Evolutionary conservation across 257 asterid genomes (phyloP).

Genomic region (Solanum peruvianum): DNA sequence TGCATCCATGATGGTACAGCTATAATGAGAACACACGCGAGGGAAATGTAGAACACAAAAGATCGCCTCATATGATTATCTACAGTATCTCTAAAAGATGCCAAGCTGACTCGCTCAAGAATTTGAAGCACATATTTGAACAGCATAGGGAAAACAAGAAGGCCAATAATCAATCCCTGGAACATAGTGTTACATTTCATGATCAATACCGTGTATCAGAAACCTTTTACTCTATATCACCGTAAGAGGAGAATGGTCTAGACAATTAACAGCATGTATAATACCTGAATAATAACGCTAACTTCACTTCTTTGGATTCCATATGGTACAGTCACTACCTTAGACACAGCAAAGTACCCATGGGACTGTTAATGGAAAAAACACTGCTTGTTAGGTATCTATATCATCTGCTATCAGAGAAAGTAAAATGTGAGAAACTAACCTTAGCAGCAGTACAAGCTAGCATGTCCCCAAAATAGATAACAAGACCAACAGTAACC

Average conservation of each 20-base stretch:
- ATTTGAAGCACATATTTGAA: constrained; percentile 34
- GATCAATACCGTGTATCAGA: neutral
- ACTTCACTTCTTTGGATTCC: constrained; percentile 64
- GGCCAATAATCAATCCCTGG: constrained; percentile 74
- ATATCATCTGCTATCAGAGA: neutral
- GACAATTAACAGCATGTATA: constrained; percentile 2
- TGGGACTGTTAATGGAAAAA: constrained; percentile 35
- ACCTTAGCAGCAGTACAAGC: constrained; percentile 60
- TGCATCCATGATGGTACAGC: constrained; percentile 89
- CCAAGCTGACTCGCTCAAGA: constrained; percentile 20
- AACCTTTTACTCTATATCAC: neutral
- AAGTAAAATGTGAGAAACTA: constrained; percentile 20
- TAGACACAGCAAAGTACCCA: constrained; percentile 23
- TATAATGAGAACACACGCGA: constrained; percentile 31
- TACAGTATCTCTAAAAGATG: constrained; percentile 12
- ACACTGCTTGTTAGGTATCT: neutral
- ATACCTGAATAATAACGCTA: constrained; percentile 83
- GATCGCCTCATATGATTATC: constrained; percentile 45
- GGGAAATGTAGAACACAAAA: constrained; percentile 43
- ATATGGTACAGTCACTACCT: constrained; percentile 13
- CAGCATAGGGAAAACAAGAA: constrained; percentile 60
- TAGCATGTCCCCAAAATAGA: constrained; percentile 79
- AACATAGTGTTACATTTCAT: neutral
- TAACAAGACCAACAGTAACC: constrained; percentile 76
- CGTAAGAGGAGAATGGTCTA: neutral